These are phyloP conservation scores for Hypoxylon fuscum DNA, from an alignment of 495 filamentous ascomycete genomes.

Conservation along the genomic window DNA sequence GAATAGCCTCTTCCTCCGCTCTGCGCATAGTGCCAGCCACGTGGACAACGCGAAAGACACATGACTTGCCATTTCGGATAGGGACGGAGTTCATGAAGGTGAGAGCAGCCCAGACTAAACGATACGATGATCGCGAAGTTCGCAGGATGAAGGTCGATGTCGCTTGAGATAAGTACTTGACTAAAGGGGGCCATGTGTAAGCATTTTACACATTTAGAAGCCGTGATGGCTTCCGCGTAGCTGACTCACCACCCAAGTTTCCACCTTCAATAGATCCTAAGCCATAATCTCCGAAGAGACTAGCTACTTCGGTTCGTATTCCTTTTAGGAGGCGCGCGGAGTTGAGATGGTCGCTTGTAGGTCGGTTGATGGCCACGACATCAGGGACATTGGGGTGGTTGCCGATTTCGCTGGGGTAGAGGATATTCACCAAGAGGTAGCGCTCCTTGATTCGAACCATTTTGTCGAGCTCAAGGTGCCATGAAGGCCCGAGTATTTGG, in stretches of 20 bases:
- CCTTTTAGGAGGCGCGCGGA: slow-evolving; percentile 68
- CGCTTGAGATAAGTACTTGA: slow-evolving; percentile 92
- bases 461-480: slow-evolving; percentile 18
- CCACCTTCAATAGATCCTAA: slow-evolving; percentile 72
- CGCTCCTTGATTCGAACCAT: slow-evolving; percentile 98
- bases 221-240: slow-evolving; percentile 6
- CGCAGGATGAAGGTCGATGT: slow-evolving; percentile 93
- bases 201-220: slow-evolving; percentile 22
- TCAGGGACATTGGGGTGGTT: slow-evolving; percentile 55
- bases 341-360: slow-evolving; percentile 73
- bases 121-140: slow-evolving; percentile 78
- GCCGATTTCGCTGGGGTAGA: slow-evolving; percentile 74
- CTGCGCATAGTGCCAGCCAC: slow-evolving; percentile 96
- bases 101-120: slow-evolving; percentile 88
- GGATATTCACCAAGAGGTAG: slow-evolving; percentile 90
- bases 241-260: slow-evolving; percentile 26
- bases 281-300: slow-evolving; percentile 92
- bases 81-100: slow-evolving; percentile 82
- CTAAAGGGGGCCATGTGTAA: slow-evolving; percentile 53
- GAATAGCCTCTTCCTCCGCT: slow-evolving; percentile 87
- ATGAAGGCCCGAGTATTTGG: no score
- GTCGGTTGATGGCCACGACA: slow-evolving; percentile 76
- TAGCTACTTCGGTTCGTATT: slow-evolving; percentile 72
- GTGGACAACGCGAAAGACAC: slow-evolving; percentile 84
- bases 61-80: slow-evolving; percentile 61